These are phyloP conservation scores for Ogataea trehaloabstinens DNA, from an alignment of 805 yeast species.

Conservation along the genomic window DNA sequence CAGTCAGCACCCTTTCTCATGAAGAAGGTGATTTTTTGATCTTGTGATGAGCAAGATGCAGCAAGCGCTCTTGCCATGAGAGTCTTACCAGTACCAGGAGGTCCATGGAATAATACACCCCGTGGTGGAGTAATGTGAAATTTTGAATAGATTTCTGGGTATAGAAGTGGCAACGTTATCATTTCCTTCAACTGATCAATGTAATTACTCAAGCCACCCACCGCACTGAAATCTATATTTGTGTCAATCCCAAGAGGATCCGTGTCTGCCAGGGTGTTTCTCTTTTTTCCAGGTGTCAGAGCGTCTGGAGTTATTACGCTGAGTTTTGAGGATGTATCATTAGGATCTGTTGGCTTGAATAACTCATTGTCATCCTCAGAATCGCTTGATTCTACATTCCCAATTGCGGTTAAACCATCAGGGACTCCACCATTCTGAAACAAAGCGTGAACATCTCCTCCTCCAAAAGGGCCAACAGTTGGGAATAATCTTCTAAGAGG, in stretches of 20 bases:
- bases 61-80: slow-evolving; percentile 97
- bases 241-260: slow-evolving; percentile 89
- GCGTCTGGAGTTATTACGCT: slow-evolving; percentile 22
- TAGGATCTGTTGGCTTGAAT: slow-evolving; percentile 34
- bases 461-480: slow-evolving; percentile 97
- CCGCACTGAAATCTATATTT: slow-evolving; percentile 58
- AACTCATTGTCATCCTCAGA: slow-evolving; percentile 47
- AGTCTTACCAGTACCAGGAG: slow-evolving; percentile 99
- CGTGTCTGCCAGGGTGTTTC: slow-evolving; percentile 74
- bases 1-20: slow-evolving; percentile 99
- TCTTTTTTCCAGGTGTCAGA: slow-evolving; percentile 33
- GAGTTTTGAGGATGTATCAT: slow-evolving; percentile 21
- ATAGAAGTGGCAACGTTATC: slow-evolving; percentile 89
- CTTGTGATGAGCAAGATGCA: slow-evolving; percentile 85
- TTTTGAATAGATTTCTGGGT: slow-evolving; percentile 89
- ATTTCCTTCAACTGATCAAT: slow-evolving; percentile 92
- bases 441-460: slow-evolving; percentile 83
- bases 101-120: slow-evolving; percentile 97
- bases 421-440: slow-evolving; percentile 66
- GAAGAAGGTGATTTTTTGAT: slow-evolving; percentile 86
- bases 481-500: slow-evolving; percentile 76
- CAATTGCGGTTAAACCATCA: slow-evolving; percentile 35
- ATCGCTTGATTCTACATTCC: slow-evolving; percentile 42
- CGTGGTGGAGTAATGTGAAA: slow-evolving; percentile 94
- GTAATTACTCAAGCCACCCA: slow-evolving; percentile 91